Evolutionary conservation across 768 basidiomycete genomes (phyloP).

Genomic region (Phlegmacium glaucopus): DNA sequence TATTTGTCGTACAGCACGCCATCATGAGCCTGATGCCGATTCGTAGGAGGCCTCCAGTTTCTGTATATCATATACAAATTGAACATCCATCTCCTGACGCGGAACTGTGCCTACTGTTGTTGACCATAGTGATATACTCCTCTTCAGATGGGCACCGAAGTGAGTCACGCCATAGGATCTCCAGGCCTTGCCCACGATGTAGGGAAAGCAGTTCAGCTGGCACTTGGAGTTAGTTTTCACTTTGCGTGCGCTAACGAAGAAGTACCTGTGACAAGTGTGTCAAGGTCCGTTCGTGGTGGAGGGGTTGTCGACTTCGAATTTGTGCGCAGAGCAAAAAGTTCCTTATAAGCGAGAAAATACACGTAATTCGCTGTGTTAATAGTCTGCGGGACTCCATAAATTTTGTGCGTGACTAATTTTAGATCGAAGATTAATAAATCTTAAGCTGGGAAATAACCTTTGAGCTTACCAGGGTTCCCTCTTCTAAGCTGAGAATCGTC

Average conservation of each 20-base stretch:
- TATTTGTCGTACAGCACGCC: conserved; percentile 71
- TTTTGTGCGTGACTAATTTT: conserved; percentile 82
- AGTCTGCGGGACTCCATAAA: conserved; percentile 94
- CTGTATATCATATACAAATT: conserved; percentile 35
- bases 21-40: conserved; percentile 96
- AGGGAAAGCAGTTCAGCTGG: conserved; percentile 72
- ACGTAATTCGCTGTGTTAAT: conserved; percentile 98
- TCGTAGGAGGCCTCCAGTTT: conserved; percentile 91
- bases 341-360: conserved; percentile 90
- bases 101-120: conserved; percentile 62
- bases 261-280: conserved; percentile 74
- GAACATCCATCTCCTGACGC: background rate
- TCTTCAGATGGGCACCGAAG: conserved; percentile 90
- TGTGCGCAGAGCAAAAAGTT: conserved; percentile 61
- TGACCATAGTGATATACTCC: conserved; percentile 94
- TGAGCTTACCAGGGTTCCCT: conserved; percentile 68
- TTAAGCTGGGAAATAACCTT: background rate
- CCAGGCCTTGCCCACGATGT: conserved; percentile 93
- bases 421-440: background rate
- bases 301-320: conserved; percentile 16
- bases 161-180: conserved; percentile 92
- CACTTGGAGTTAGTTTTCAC: background rate
- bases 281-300: conserved; percentile 43
- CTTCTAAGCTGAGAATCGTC: conserved; percentile 85
- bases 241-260: background rate